Evolutionary conservation across 345 rosid species (phyloP).

Genomic region (Excoecaria agallocha): DNA sequence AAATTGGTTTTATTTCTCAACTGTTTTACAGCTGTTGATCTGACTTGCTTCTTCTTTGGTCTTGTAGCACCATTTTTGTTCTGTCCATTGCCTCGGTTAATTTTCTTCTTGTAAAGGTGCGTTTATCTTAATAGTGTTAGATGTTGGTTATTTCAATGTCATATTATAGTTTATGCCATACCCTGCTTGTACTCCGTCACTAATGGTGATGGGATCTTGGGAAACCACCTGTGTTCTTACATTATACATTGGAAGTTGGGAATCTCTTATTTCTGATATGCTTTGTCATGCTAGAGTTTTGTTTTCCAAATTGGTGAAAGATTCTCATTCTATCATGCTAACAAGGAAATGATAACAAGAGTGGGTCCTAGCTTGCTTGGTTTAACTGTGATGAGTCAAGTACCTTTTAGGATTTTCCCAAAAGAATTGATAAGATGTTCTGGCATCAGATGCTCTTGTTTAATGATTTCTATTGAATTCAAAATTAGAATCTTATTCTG

Average conservation of each 20-base stretch:
- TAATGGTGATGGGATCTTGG: no score
- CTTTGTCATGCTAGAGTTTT: neutral
- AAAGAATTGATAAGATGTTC: neutral
- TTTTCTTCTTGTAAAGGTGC: constrained; percentile 77
- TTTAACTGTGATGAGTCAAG: neutral
- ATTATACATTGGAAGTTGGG: neutral
- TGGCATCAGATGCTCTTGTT: neutral
- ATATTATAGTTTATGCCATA: neutral
- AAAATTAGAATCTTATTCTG: neutral
- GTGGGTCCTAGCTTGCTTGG: neutral
- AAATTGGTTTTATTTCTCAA: neutral
- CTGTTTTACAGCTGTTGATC: neutral
- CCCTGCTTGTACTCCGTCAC: neutral
- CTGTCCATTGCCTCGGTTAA: constrained; percentile 60
- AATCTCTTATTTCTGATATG: neutral
- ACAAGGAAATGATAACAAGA: neutral
- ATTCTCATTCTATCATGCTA: neutral
- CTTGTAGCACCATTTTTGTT: constrained; percentile 53
- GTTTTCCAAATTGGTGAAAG: neutral
- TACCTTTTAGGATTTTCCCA: neutral
- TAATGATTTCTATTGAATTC: neutral
- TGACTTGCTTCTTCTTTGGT: neutral
- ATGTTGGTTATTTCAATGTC: neutral
- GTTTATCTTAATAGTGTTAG: constrained; percentile 1
- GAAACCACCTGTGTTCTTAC: neutral